Base-by-base conservation (phyloP, 257 asterid genomes). In the Jacaranda mimosifolia region DNA sequence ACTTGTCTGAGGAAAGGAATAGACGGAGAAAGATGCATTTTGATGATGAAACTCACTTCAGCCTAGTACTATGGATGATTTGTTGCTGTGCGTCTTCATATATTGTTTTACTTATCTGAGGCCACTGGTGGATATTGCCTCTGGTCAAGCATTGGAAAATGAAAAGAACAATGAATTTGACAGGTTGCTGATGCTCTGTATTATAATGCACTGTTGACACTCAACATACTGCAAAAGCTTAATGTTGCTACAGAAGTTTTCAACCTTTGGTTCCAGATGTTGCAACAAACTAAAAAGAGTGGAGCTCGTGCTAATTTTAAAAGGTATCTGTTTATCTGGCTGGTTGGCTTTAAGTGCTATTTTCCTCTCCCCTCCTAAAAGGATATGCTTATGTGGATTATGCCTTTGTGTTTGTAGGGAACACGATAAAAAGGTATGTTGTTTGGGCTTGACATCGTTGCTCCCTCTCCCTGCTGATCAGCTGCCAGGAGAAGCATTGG, bases 101-200 rank as follows among this genome's bases (percentile, higher is more conserved):
- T 52, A 18, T 48, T 38, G 19, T 51, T 52, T 72, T 70, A 39
- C 51, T 62, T 59, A 51, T 63, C 53, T 10, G 32, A 26, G 32
- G 32, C 59, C 46, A 46, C 75, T 58, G 17, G 45, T 55, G 32
- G 79, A 45, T 17, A 35, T 69, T 80, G 53, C 55, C 39, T 48
- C 55, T 32, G 70, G 45, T 62, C 51, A 56, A 58, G 56, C 13
- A 51, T 62, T 64, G 71, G 58, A 74, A 68, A 55, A 67, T 76
- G 68, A 38, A 26, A 68, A 67, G 81, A 55, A n/a, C 63, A 32
- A 57, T 72, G 39, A 51, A 69, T 72, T 72, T 85, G 79, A 78
- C 86, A 96, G 99, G 89, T 96, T 66, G 97, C 99, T 77, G 98
- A 91, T 84, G 95, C 97, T 82, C 92, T 96, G 56, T 96, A 91